Evolutionary conservation across 2,329 filamentous ascomycete genomes (phyloP), one percentile per base, ranked within the genome.

Genomic region (Neoascochyta sp.): DNA sequence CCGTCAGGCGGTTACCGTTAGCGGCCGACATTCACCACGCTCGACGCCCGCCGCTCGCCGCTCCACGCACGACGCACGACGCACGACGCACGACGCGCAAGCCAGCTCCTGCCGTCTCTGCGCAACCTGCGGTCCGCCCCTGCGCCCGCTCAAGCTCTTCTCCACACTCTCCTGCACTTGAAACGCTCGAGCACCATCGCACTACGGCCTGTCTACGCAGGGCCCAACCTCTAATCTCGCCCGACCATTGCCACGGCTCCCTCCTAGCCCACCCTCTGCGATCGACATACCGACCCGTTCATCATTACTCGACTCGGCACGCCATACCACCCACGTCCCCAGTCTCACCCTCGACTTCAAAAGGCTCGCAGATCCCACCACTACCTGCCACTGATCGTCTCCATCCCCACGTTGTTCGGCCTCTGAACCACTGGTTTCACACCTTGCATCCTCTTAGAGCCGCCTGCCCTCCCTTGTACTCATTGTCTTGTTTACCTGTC

Each of bases 331-430:
- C 45, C 45, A 47, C 54, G 41, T 53, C 47, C 52, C 54, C 52
- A 59, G 52, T 54, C 47, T 57, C 57, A 57, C 43, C 45, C 47
- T 46, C 41, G 50, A 54, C 44, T 64, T 62, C 57, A 62, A 62
- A 64, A 63, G 51, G 44, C 46, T 50, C 65, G 68, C 67, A 69
- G 67, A 71, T 71, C 69, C 66, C 67, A 65, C 62, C 47, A 55
- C 64, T 65, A 59, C 45, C 53, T 59, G 48, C 51, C 50, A 60
- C 51, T 58, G 65, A 70, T 68, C 67, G 61, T 57, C 62, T 60
- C 50, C 22, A 38, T 67, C 64, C 65, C 66, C 67, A 69, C 67
- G 67, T 69, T 70, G 55, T 44, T 54, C 49, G 43, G 52, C 49
- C 55, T 48, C 50, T 46, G 46, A 58, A 54, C 50, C 44, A 45